These are phyloP conservation scores for Phytophthora capsici DNA, from an alignment of 352 stramenopile species.

Conservation along the genomic window DNA sequence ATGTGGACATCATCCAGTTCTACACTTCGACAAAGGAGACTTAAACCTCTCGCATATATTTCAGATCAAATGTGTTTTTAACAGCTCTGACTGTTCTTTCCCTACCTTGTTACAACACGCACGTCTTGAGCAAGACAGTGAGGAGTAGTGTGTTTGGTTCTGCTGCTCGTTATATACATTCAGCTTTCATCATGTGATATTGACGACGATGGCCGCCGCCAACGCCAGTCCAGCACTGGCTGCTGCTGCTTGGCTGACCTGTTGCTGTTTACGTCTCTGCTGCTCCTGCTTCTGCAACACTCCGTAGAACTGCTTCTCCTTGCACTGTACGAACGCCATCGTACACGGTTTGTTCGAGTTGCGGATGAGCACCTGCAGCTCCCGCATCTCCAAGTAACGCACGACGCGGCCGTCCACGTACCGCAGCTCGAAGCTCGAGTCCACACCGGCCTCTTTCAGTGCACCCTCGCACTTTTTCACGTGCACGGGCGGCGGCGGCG, in stretches of 20 bases:
- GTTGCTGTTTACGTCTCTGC: constrained; percentile 31
- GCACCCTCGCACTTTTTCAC: constrained; percentile 55
- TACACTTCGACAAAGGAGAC: constrained; percentile 30
- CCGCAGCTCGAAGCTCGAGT: constrained; percentile 67
- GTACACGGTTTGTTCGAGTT: constrained; percentile 60
- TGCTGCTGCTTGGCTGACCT: constrained; percentile 21
- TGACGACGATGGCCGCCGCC: constrained; percentile 41
- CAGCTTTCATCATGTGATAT: constrained; percentile 32
- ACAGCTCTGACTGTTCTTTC: background rate
- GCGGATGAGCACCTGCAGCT: constrained; percentile 69
- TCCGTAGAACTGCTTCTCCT: constrained; percentile 54
- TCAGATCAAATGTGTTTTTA: constrained; percentile 7
- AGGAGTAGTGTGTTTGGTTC: too few relatives aligned
- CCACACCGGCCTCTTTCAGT: constrained; percentile 59
- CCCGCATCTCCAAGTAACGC: constrained; percentile 67
- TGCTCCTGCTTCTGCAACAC: constrained; percentile 41
- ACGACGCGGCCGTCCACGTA: constrained; percentile 61
- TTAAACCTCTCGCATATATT: background rate
- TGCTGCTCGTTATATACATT: background rate
- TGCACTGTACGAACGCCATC: constrained; percentile 68
- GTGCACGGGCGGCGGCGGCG: constrained; percentile 57
- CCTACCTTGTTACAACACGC: too few relatives aligned
- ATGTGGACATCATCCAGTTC: constrained; percentile 64
- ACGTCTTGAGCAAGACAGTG: too few relatives aligned
- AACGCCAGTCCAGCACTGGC: constrained; percentile 41